A percentile compares a stretch with the other conserved stretches of the same genome.
Conservation (phyloP, 2,329 filamentous ascomycete species). For the Pestalotiopsis sp. region DNA sequence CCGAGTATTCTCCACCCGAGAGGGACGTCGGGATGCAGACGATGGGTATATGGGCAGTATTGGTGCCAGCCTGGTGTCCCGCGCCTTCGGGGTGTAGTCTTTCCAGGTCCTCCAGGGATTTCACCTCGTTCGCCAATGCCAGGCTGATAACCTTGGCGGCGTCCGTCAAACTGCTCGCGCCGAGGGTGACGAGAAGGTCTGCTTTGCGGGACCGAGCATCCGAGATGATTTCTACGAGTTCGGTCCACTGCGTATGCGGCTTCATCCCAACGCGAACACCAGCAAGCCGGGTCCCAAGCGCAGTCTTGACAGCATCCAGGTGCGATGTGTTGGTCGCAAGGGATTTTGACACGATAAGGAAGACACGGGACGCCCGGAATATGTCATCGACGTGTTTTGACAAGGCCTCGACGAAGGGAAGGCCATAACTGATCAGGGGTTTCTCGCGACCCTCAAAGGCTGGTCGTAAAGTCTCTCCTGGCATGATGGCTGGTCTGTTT, state of each 20-base stretch:
- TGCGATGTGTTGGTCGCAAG: constrained; percentile 48
- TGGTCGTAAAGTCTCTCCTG: constrained; percentile 20
- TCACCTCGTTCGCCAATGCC: constrained; percentile 50
- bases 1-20: constrained; percentile 39
- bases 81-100: constrained; percentile 32
- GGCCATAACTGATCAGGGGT: constrained; percentile 45
- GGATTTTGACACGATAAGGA: constrained; percentile 54
- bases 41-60: constrained; percentile 30
- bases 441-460: constrained; percentile 22
- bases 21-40: constrained; percentile 39
- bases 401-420: constrained; percentile 47
- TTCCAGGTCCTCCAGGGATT: constrained; percentile 39
- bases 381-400: constrained; percentile 43
- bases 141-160: constrained; percentile 55
- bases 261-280: constrained; percentile 53
- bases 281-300: constrained; percentile 44
- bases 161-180: constrained; percentile 59
- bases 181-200: constrained; percentile 57
- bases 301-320: constrained; percentile 41
- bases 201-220: constrained; percentile 40
- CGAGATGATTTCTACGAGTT: constrained; percentile 50
- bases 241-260: constrained; percentile 56
- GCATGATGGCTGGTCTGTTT: background rate
- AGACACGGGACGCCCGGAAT: constrained; percentile 48
- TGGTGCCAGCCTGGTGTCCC: constrained; percentile 26